Base-by-base conservation (phyloP, 2,329 filamentous ascomycete species). In the Sarocladiaceae sp. region DNA sequence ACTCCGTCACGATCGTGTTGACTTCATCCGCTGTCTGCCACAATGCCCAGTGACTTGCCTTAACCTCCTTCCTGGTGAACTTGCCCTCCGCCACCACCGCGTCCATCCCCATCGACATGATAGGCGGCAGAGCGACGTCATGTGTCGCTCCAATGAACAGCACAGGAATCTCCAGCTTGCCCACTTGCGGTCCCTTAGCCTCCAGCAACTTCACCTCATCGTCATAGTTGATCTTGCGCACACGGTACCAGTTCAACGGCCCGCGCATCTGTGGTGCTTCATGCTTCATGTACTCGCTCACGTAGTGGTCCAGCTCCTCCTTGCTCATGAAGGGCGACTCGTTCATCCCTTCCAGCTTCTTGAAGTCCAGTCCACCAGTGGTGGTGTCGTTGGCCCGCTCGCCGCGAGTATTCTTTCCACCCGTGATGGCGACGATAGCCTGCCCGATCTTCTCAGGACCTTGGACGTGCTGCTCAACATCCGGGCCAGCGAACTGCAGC, bases 221-320 rank as follows among this genome's bases (percentile, higher is more conserved):
- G 36, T 89, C 79, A 64, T 77, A 88, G 68, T 96, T 96, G 57
- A 86, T 67, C 66, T 80, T 73, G 18, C 81, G 75, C 2, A 81
- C 87, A 39, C 91, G 84, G 71, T 99, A 99, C 89, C 90, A 97
- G 70, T 92, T 94, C 55, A 90, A 74, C 15, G 90, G 89, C 1
- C 90, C 90, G 57, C 85, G 82, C 58, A 97, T 68, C 42, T 90
- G 90, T 5, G 64, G 66, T 8, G 55, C 57, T 15, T 56, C 46
- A 62, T 85, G 80, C 37, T 80, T 77, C n/a, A 74, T 68, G 68
- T 86, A 96, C 70, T 91, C 77, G 26, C 80, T 70, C 17, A 82
- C 82, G 67, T 97, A 97, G 70, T 83, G 88, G 52, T 92, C 84
- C 40, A 93, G 68, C 69, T 92, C 88, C 64, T 87, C 83, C 31